phyloP scores from a whole-genome alignment of 495 filamentous ascomycete genomes.

The Thermothielavioides terrestris region DNA sequence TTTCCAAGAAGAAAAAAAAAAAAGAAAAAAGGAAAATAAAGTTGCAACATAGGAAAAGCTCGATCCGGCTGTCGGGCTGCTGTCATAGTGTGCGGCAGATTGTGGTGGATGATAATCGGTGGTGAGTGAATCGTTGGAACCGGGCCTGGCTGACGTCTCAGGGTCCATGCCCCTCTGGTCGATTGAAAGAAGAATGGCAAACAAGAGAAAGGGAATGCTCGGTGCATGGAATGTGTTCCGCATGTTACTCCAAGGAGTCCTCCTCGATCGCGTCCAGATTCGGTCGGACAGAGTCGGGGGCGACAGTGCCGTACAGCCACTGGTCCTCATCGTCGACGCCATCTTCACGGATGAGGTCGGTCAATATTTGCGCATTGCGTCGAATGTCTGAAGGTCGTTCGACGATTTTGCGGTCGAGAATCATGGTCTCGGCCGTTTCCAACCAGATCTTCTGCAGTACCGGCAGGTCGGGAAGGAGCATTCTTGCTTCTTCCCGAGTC shows the following conservation, averaged over 20 bases:
- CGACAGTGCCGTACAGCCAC: constrained; percentile 42
- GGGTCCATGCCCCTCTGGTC: neutral
- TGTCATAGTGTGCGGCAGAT: neutral
- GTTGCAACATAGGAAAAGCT: constrained; percentile 10
- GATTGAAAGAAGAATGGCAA: neutral
- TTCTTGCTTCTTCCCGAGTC: constrained; percentile 36
- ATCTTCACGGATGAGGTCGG: constrained; percentile 47
- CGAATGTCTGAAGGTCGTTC: constrained; percentile 43
- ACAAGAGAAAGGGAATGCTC: too few species aligned
- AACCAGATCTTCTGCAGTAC: constrained; percentile 43
- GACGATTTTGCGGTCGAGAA: constrained; percentile 46
- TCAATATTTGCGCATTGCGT: constrained; percentile 42
- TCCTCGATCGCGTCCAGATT: constrained; percentile 42
- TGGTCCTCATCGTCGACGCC: constrained; percentile 43
- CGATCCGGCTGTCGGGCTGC: neutral
- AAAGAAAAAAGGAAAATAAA: constrained; percentile 11
- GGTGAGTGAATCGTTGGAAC: neutral
- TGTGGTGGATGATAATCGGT: neutral
- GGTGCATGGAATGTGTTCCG: too few species aligned
- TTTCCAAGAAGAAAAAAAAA: neutral
- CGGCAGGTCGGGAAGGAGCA: constrained; percentile 42
- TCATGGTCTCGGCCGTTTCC: constrained; percentile 46
- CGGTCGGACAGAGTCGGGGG: constrained; percentile 36
- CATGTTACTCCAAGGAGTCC: constrained; percentile 34
- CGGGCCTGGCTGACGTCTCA: neutral